phyloP scores from a whole-genome alignment of 1,139 yeast genomes.

The Oligophagozyma castellii region DNA sequence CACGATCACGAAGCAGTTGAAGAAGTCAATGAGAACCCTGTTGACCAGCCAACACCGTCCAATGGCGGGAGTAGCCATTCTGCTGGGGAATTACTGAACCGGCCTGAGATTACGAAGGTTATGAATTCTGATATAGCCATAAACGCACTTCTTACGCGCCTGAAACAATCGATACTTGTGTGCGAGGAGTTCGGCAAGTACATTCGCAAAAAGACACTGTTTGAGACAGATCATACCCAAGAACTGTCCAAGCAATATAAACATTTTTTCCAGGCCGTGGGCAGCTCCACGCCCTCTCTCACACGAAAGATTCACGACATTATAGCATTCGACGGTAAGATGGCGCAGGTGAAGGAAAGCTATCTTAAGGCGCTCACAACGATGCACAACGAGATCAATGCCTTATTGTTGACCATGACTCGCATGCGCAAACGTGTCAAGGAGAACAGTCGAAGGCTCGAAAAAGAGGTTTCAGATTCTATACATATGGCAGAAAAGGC shows the following conservation, averaged over 20 bases:
- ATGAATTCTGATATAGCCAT: constrained; percentile 46
- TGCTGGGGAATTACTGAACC: constrained; percentile 28
- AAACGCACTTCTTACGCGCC: constrained; percentile 53
- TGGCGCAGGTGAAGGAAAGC: constrained; percentile 57
- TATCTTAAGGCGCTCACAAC: constrained; percentile 68
- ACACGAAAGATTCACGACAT: constrained; percentile 51
- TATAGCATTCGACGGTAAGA: constrained; percentile 64
- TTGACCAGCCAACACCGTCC: neutral
- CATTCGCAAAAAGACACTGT: constrained; percentile 61
- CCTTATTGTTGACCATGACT: constrained; percentile 56
- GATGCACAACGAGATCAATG: constrained; percentile 76
- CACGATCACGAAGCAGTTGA: too few relatives aligned
- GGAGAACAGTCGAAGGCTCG: constrained; percentile 71
- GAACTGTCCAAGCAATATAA: constrained; percentile 56
- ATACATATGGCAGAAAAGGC: constrained; percentile 82
- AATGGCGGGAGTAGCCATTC: constrained; percentile 12
- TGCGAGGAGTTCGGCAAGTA: constrained; percentile 78
- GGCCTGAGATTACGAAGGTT: constrained; percentile 34
- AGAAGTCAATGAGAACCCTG: too few relatives aligned
- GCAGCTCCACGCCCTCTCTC: constrained; percentile 47
- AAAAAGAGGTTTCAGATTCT: constrained; percentile 72
- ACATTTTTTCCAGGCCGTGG: constrained; percentile 25
- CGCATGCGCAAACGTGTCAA: constrained; percentile 62
- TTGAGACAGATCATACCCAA: constrained; percentile 67
- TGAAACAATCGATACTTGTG: constrained; percentile 67